Base-by-base conservation (phyloP, 805 yeast genomes). In the Crinitomyces ghanaensis region DNA sequence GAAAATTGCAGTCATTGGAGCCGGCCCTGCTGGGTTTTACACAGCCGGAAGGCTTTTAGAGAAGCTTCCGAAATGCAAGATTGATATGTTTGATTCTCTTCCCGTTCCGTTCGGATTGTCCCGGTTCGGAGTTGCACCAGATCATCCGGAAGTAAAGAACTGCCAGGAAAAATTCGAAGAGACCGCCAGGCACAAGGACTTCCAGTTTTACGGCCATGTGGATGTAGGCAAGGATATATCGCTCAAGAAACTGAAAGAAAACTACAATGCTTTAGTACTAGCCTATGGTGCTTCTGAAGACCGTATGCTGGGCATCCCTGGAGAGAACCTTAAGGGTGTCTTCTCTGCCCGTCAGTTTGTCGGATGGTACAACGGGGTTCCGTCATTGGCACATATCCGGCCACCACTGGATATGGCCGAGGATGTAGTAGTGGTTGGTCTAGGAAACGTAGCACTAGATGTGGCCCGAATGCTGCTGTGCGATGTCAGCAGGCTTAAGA, bases 101-200 rank as follows among this genome's bases (percentile, higher is more conserved):
- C 95, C 96, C 0, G 76, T 85, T 5, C 98, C 98, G 0, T 88
- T 69, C 59, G 99, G 99, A 0, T 64, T 91, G 21, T 75, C 86
- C 26, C 59, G 99, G 22, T 86, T 71, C 51, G 99, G 99, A 1
- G 97, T 91, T n/a, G 96, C 98, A 0, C 99, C 99, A 2, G 99
- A 91, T 57, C 96, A 91, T 56, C 95, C 95, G 0, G 97, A 91
- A 49, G 97, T 91, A 20, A 88, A 86, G 42, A 57, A 58, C 38
- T 62, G 68, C 62, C 66, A 77, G 53, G 79, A 79, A 13, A 75
- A 85, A 33, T 78, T 91, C 50, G 68, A 66, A 6, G 74, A 76
- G 34, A 60, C 64, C 15, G 57, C 54, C 2, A 29, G 30, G 15
- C 35, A 43, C 16, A 45, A 50, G 8, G 45, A 54, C 2, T 73